Base-by-base conservation (phyloP, 805 yeast genomes). In the Teunomyces stri region DNA sequence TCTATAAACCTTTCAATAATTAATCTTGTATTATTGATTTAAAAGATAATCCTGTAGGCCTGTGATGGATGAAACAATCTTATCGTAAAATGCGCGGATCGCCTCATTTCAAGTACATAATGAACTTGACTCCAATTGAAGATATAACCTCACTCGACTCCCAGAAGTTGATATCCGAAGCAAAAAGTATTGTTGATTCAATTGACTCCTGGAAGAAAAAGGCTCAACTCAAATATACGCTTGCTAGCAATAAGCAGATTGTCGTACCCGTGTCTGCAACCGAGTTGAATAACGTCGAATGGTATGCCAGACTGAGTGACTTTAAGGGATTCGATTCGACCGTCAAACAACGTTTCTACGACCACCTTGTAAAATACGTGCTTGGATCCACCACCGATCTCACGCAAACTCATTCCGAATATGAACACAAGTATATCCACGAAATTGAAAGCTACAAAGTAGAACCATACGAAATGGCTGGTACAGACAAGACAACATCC, bases 351-450 rank as follows among this genome's bases (percentile, higher is more conserved):
- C 44, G 45, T 25, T 49, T 51, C 46, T 48, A 43, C 43, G 34
- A 46, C n/a, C 34, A 36, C 16, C 44, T 53, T 36, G 21, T 39
- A 25, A 46, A 29, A 20, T 53, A 51, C 28, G 25, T 53, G 13
- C 31, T 51, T 13, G 56, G 56, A 7, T 51, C 54, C 6, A 37
- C 46, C 13, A 18, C 45, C 35, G 55, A 55, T 39, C 31, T 52
- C 22, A 51, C 50, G 15, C 44, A 53, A 6, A 61, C 63, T 36
- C 77, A 72, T 51, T 64, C 75, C 13, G 64, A 62, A 16, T 65
- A 63, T 42, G 77, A 72, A 51, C 51, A 54, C 46, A 53, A 64
- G 27, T 72, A 71, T 50, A 66, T 72, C 35, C 63, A 66, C 29
- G 71, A 67, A 30, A 49, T 71, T 10, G 50, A 54, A 31, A 60